phyloP scores from a whole-genome alignment of 208 protist genomes.

The Leishmania turanica region DNA sequence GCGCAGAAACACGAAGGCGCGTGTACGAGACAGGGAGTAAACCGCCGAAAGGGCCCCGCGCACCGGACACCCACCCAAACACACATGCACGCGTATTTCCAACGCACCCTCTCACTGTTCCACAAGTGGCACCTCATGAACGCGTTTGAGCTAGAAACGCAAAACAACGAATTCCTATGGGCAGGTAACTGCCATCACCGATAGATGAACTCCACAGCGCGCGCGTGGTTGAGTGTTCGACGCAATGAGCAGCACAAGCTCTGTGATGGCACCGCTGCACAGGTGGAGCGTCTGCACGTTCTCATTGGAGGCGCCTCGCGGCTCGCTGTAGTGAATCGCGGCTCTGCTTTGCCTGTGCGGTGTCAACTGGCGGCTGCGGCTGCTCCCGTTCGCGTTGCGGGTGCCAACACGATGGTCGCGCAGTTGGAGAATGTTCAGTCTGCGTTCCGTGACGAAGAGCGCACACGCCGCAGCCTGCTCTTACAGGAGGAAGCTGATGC shows the following conservation, averaged over 20 bases:
- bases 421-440: not conserved
- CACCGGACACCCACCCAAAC: not conserved
- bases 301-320: not conserved
- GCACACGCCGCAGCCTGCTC: not conserved
- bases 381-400: not conserved
- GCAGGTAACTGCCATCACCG: not conserved
- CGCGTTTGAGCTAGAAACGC: not conserved
- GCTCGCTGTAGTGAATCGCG: not conserved
- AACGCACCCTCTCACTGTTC: not conserved
- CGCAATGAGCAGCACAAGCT: not conserved
- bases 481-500: not conserved
- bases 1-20: not conserved
- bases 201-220: slow-evolving; percentile 15
- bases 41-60: not conserved
- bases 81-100: not conserved
- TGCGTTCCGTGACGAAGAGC: not conserved
- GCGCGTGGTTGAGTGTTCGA: slow-evolving; percentile 6
- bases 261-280: not conserved
- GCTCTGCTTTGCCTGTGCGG: not conserved
- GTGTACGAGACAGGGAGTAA: not conserved
- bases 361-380: not conserved
- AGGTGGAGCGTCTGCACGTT: slow-evolving; percentile 6
- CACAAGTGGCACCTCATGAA: not conserved
- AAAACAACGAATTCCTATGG: not conserved
- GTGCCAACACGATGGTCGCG: too few relatives aligned